Base-by-base conservation (phyloP, 768 basidiomycete genomes). In the Trametes cubensis region DNA sequence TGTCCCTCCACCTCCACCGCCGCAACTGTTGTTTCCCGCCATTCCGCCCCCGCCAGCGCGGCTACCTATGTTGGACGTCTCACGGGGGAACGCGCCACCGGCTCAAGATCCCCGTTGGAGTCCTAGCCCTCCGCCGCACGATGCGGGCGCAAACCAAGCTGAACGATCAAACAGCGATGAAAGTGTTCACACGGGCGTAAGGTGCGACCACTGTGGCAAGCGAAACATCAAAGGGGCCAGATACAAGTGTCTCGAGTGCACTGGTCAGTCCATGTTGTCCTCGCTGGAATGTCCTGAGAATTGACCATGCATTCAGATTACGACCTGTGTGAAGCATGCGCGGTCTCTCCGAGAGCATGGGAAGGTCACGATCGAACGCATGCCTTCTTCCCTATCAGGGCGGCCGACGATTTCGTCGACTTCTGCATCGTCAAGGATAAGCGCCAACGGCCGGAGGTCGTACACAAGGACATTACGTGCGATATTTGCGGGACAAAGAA, bases 401-500 rank as follows among this genome's bases (percentile, higher is more conserved):
- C 50, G 18, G 26, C 47, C 0, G 50, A 54, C 8, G 61, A 59
- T 26, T 56, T 60, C 41, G 39, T 54, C 26, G 30, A 55, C 28
- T 63, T 57, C 39, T 50, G 59, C 23, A 26, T 54, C 39, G 61
- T 63, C 0, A 58, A 64, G 51, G 53, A 59, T 10, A 53, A 49
- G 38, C 58, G 55, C 14, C 38, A 52, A 23, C 44, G 49, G 14
- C 23, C 40, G 1, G 28, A 55, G 21, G 41, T 58, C 4, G 61
- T 69, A 17, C 89, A 91, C 70, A 69, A 46, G 28, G 81, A 81
- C n/a, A 76, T 90, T 18, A 52, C 78, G 6, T 94, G 92, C 70
- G 88, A 94, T 70, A 69, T 65, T n/a, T 94, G 92, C 71, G 13
- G 53, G 3, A 62, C 78, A 4, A 67, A 25, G 52, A 47, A 58